Base-by-base conservation (phyloP, 176 grass and related monocot species). In the Aegilops bicornis region DNA sequence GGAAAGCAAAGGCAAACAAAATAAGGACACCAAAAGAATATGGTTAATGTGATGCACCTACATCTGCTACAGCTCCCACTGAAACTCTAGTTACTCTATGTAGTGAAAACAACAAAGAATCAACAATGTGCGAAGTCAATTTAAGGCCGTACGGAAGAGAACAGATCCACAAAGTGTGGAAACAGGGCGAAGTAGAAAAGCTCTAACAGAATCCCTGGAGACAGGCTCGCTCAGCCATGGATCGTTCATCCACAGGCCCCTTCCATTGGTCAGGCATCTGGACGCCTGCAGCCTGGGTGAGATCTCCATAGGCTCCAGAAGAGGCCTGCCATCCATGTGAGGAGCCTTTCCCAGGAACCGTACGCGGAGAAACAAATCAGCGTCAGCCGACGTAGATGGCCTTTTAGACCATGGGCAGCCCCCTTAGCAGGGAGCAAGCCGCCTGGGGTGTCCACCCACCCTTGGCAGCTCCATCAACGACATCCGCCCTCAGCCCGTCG, bases 171-270 rank as follows among this genome's bases (percentile, higher is more conserved):
- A 84, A 80, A 17, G n/a, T 19, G 69, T 65, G 36, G 56, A 76
- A 73, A 59, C 56, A 95, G 90, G 70, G 40, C 66, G 93, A 78
- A 78, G 90, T 76, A 84, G 89, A 88, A 94, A 91, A 82, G 85
- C 85, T 92, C 79, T 85, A 89, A 88, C 85, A 82, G 87, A 88
- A 87, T 88, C 86, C 65, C 45, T 47, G 86, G 86, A 86, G 76
- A 58, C 81, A 79, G 76, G 65, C 70, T 80, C 29, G 36, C 80
- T 68, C 81, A 78, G 69, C 75, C 50, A 31, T 79, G 77, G 73
- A 88, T 43, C 14, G 45, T 65, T 85, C 85, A 87, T 72, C 80
- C 90, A 89, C 64, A 67, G 81, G 83, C 79, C 86, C 88, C 83
- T 86, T 86, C 83, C 79, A n/a, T 76, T 69, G 29, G 80, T 87